Conservation (phyloP, 2,329 filamentous ascomycete genomes). For the Pseudogymnoascus sp. region DNA sequence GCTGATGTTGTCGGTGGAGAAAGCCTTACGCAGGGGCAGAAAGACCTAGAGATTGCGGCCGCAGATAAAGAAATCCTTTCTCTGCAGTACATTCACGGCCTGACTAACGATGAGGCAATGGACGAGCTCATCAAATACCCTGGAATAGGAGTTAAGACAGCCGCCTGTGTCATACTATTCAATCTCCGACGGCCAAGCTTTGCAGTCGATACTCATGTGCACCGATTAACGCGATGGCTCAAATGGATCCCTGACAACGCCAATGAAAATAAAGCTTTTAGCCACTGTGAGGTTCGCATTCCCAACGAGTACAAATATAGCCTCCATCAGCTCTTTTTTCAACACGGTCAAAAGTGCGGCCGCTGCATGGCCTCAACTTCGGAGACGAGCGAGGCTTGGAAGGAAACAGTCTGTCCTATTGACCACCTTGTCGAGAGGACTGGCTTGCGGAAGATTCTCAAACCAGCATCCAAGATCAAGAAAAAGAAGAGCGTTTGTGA, state of each 20-base stretch:
- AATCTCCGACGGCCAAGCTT: slow-evolving; percentile 45
- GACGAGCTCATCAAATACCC: slow-evolving; percentile 40
- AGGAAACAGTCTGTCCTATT: slow-evolving; percentile 49
- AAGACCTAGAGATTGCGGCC: slow-evolving; percentile 47
- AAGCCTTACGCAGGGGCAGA: slow-evolving; percentile 37
- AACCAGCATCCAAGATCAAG: slow-evolving; percentile 22
- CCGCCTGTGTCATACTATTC: slow-evolving; percentile 48
- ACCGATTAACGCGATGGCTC: slow-evolving; percentile 43
- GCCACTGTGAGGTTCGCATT: slow-evolving; percentile 43
- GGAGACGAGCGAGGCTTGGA: slow-evolving; percentile 52
- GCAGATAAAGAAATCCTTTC: slow-evolving; percentile 50
- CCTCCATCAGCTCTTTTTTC: slow-evolving; percentile 46
- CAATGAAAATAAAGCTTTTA: slow-evolving; percentile 39
- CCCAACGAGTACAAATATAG: slow-evolving; percentile 46
- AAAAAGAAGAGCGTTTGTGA: slow-evolving; percentile 15
- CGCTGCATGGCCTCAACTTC: slow-evolving; percentile 43
- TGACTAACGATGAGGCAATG: slow-evolving; percentile 41
- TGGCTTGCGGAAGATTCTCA: slow-evolving; percentile 41
- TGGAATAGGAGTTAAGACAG: slow-evolving; percentile 49
- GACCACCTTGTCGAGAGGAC: slow-evolving; percentile 51
- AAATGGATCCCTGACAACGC: slow-evolving; percentile 46
- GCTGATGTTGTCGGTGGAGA: slow-evolving; percentile 36
- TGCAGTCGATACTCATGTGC: slow-evolving; percentile 50
- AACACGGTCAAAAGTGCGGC: slow-evolving; percentile 41
- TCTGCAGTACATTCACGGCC: slow-evolving; percentile 41